These are phyloP conservation scores for Emmonsiellopsis sp. DNA, from an alignment of 2,329 filamentous ascomycete genomes.

Conservation along the genomic window DNA sequence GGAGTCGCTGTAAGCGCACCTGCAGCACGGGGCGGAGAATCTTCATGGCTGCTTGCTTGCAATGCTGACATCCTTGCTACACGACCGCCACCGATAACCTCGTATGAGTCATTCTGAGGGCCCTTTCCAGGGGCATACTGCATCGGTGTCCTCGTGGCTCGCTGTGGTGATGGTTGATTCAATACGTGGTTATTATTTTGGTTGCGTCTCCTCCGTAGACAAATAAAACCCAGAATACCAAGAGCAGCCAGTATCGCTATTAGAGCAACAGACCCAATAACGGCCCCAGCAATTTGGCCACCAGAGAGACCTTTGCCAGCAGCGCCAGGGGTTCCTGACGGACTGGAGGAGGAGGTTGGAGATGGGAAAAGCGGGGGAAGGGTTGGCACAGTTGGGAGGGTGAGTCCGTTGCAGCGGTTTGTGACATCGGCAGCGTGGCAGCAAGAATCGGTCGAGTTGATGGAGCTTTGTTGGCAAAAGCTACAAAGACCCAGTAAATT, in stretches of 20 bases:
- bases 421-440: slow-evolving; percentile 76
- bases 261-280: slow-evolving; percentile 68
- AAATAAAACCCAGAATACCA: slow-evolving; percentile 49
- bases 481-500: slow-evolving; percentile 69
- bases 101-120: slow-evolving; percentile 45
- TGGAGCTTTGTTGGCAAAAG: slow-evolving; percentile 73
- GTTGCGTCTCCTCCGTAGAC: slow-evolving; percentile 48
- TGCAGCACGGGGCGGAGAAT: slow-evolving; percentile 47
- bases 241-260: slow-evolving; percentile 59
- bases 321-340: slow-evolving; percentile 31
- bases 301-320: slow-evolving; percentile 34
- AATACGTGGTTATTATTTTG: slow-evolving; percentile 64
- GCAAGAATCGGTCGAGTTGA: slow-evolving; percentile 91
- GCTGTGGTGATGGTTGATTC: slow-evolving; percentile 73
- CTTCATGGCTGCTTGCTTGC: slow-evolving; percentile 56
- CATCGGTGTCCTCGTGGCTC: slow-evolving; percentile 31
- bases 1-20: slow-evolving; percentile 33
- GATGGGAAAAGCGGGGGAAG: slow-evolving; percentile 51
- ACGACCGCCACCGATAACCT: slow-evolving; percentile 73
- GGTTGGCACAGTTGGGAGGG: slow-evolving; percentile 58
- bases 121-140: slow-evolving; percentile 31
- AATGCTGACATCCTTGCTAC: slow-evolving; percentile 94
- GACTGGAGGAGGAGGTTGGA: slow-evolving; percentile 56
- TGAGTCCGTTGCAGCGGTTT: slow-evolving; percentile 62
- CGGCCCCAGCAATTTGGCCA: slow-evolving; percentile 68